Conservation (phyloP, 768 basidiomycete species). For the Mycena maculata region DNA sequence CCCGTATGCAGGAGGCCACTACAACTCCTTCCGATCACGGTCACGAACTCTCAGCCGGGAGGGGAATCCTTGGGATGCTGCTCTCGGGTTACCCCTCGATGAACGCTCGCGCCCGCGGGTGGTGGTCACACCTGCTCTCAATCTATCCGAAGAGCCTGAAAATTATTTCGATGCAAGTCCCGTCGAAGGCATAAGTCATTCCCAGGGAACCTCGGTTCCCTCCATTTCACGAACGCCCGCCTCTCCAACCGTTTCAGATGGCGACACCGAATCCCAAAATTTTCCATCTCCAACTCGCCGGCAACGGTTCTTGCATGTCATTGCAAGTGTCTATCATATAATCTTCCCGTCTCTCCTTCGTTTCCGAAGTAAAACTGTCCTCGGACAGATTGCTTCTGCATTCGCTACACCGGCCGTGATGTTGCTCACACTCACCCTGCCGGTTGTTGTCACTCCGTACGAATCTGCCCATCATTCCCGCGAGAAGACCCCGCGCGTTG, state of each 20-base stretch:
- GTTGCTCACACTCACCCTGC: constrained; percentile 87
- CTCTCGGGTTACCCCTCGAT: constrained; percentile 62
- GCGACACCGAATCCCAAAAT: constrained; percentile 57
- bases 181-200: constrained; percentile 1
- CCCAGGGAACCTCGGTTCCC: constrained; percentile 52
- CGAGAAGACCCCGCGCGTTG: constrained; percentile 56
- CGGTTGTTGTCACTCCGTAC: constrained; percentile 83
- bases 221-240: constrained; percentile 69
- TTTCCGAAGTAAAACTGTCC: constrained; percentile 74
- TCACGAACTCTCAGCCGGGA: constrained; percentile 50
- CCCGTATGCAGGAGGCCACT: constrained; percentile 83
- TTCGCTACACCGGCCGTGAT: constrained; percentile 91
- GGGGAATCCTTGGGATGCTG: constrained; percentile 62
- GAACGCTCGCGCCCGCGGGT: constrained; percentile 55
- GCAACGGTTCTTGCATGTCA: constrained; percentile 51
- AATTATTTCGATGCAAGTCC: constrained; percentile 20
- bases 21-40: constrained; percentile 55
- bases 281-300: constrained; percentile 54
- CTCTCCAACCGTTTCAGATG: constrained; percentile 55
- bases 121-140: constrained; percentile 36
- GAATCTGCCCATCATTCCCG: constrained; percentile 42
- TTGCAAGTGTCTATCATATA: constrained; percentile 63
- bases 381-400: constrained; percentile 78
- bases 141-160: constrained; percentile 36
- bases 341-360: constrained; percentile 89